Evolutionary conservation across 2,329 filamentous ascomycete genomes (phyloP).

Genomic region (Penicillium concentricum): DNA sequence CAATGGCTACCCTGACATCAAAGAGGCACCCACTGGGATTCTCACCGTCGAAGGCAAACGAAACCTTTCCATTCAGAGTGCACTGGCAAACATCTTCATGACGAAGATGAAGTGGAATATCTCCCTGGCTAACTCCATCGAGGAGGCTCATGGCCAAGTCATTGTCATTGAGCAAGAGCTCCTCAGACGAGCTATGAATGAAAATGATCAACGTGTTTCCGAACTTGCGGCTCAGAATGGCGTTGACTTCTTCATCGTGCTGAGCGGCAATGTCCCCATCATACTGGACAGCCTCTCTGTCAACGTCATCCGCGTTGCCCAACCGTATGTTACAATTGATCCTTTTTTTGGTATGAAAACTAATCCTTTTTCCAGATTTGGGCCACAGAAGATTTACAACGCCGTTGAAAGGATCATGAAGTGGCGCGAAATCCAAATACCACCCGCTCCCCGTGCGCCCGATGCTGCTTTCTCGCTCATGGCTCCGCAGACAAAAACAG

Average conservation of each 20-base stretch:
- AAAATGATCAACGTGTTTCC: constrained; percentile 6
- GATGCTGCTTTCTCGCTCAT: neutral
- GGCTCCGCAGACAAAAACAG: neutral
- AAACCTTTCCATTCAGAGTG: constrained; percentile 28
- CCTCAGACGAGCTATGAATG: constrained; percentile 12
- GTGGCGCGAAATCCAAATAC: neutral
- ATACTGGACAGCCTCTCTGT: constrained; percentile 1
- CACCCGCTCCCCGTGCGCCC: neutral
- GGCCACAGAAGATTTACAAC: constrained; percentile 27
- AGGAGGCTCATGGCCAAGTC: constrained; percentile 25
- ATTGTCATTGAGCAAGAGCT: constrained; percentile 28
- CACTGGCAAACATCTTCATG: constrained; percentile 28
- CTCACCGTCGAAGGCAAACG: constrained; percentile 29
- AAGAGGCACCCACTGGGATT: constrained; percentile 21
- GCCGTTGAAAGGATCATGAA: constrained; percentile 19
- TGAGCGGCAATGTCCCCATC: constrained; percentile 13
- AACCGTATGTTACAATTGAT: constrained; percentile 24
- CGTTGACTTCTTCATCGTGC: constrained; percentile 24
- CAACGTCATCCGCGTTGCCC: constrained; percentile 26
- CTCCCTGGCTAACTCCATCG: constrained; percentile 24
- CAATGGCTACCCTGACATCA: constrained; percentile 24
- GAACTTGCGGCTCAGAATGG: constrained; percentile 1
- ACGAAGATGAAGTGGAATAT: constrained; percentile 27
- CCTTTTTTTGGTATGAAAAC: neutral
- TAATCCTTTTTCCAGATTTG: constrained; percentile 18